Evolutionary conservation across 495 filamentous ascomycete species (phyloP), one percentile per base, ranked within the genome.

Genomic region (Talaromyces adpressus): DNA sequence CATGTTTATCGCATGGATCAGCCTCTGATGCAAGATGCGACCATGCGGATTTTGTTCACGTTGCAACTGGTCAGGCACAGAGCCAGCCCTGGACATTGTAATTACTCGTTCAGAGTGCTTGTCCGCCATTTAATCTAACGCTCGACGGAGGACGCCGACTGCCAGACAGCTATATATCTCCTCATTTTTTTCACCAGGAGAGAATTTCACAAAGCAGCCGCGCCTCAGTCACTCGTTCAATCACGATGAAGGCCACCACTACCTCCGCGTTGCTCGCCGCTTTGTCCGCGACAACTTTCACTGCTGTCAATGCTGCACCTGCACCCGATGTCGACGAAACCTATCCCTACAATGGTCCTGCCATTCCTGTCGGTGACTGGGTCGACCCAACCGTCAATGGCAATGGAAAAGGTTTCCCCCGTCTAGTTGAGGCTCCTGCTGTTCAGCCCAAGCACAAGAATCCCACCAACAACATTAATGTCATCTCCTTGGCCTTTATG

Each of bases 361-460:
- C 68, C 0, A 72, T 82, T 3, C 81, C 80, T 14, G 66, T 82
- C 11, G 81, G 75, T 62, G 81, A 83, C 61, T 83, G 79, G 79
- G 77, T 82, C 36, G 72, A 83, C 65, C 72, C 69, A 11, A 78
- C 74, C 29, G 63, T 79, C 71, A 82, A 81, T 69, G 78, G 80
- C 63, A 82, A 82, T 65, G 80, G 79, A 32, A 81, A 82, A 63
- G 81, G 81, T 3, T 83, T 79, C 62, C 73, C 75, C 18, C 79
- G 80, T 64, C 71, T 83, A 7, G 74, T 80, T 34, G 84, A 87
- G 66, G 73, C 82, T 23, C 81, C 84, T n/a, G 81, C 81, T 20
- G 80, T 84, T 23, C 76, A 73, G 66, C 81, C 81, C 2, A 66
- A 66, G 18, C 66, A 63, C 1, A 53, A 63, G 14, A 72, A 77